Conservation (phyloP, 2,329 filamentous ascomycete genomes). For the Pseudopithomyces maydicus region DNA sequence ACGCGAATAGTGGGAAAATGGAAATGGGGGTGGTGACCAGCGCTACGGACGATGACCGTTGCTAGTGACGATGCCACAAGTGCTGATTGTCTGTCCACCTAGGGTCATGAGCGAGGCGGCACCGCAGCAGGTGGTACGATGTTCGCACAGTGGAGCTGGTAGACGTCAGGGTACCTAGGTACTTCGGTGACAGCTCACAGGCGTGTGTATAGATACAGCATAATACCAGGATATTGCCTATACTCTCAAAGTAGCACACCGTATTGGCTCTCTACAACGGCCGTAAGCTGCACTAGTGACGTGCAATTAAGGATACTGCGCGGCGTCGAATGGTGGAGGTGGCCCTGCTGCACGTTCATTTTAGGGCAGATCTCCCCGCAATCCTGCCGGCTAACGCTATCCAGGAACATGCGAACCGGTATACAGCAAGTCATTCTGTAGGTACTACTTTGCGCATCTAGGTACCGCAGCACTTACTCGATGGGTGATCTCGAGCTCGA, state of each 20-base stretch:
- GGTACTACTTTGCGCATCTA: not conserved
- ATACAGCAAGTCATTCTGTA: not conserved
- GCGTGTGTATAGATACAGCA: too few relatives aligned
- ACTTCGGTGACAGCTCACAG: too few relatives aligned
- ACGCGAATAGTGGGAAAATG: not conserved
- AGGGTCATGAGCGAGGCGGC: not conserved
- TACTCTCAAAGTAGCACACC: too few relatives aligned
- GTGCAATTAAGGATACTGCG: slow-evolving; percentile 8
- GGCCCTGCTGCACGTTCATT: slow-evolving; percentile 10
- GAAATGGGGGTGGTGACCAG: not conserved
- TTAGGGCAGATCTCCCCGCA: slow-evolving; percentile 18
- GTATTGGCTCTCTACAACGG: not conserved
- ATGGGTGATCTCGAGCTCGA: not conserved
- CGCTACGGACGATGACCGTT: not conserved
- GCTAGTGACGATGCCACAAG: not conserved
- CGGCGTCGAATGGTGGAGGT: slow-evolving; percentile 5
- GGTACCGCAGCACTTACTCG: not conserved
- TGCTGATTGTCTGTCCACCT: not conserved
- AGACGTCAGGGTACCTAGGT: too few relatives aligned
- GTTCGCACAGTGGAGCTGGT: not conserved
- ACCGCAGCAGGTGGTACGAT: not conserved
- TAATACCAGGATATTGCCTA: too few relatives aligned
- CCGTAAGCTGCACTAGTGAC: not conserved
- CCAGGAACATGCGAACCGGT: slow-evolving; percentile 6
- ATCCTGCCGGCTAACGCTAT: slow-evolving; percentile 9